phyloP scores from a whole-genome alignment of 192 early-diverging fungal species.

The Funneliformis geosporum region DNA sequence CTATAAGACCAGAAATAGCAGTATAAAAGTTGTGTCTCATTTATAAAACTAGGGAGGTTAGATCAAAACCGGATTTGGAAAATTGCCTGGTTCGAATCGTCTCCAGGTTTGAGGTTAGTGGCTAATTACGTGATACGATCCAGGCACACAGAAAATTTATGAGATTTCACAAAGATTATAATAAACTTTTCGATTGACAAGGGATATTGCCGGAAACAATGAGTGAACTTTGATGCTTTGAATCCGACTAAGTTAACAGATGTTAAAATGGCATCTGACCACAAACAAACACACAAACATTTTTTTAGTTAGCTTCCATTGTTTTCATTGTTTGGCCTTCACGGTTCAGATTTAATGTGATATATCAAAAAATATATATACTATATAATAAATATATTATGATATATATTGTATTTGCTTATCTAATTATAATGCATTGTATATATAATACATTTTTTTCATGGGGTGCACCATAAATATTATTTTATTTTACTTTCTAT shows the following conservation, averaged over 20 bases:
- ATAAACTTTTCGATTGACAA: too few relatives aligned
- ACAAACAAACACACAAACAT: not conserved
- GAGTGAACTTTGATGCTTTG: not conserved
- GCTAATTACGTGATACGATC: too few relatives aligned
- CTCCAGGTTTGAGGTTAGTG: too few relatives aligned
- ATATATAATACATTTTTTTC: not conserved
- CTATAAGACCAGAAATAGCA: too few relatives aligned
- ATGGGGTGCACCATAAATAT: too few relatives aligned
- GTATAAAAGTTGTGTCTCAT: too few relatives aligned
- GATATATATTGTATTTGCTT: not conserved
- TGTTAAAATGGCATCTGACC: not conserved
- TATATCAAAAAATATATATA: not conserved
- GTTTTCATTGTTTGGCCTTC: not conserved
- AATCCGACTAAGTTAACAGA: not conserved
- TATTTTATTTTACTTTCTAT: not conserved
- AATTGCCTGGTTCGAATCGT: too few relatives aligned
- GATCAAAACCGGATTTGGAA: too few relatives aligned
- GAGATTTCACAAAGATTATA: too few relatives aligned
- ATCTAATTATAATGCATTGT: not conserved
- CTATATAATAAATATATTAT: not conserved
- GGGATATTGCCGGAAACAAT: not conserved
- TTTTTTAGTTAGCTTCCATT: not conserved
- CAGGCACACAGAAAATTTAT: too few relatives aligned
- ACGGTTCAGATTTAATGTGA: not conserved
- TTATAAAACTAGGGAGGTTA: too few relatives aligned